These are phyloP conservation scores for Quercus lobata DNA, from an alignment of 331 rosid genomes.

Conservation along the genomic window DNA sequence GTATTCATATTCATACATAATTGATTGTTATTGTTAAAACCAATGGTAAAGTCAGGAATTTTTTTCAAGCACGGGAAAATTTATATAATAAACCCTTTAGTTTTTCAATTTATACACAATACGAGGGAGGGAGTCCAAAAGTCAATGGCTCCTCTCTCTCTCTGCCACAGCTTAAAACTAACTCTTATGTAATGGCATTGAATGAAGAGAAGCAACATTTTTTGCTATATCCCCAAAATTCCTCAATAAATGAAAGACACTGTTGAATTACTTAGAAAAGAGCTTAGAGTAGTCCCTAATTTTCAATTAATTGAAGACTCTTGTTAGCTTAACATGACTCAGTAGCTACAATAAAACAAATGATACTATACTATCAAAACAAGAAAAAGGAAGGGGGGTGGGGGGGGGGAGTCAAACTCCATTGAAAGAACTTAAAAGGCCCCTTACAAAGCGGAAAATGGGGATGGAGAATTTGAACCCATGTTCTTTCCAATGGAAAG, in stretches of 20 bases:
- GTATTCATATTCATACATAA: no score
- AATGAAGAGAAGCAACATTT: background rate
- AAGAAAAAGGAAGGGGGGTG: background rate
- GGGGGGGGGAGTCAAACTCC: no score
- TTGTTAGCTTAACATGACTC: background rate
- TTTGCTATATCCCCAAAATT: background rate
- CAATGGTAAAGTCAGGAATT: no score
- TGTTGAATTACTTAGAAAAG: background rate
- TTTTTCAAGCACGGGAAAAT: no score
- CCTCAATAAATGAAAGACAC: background rate
- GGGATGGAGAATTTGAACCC: no score
- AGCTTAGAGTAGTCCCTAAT: background rate
- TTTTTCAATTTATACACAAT: no score
- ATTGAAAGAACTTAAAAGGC: no score
- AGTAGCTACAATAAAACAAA: background rate
- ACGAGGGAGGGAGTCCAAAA: background rate
- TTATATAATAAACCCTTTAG: no score
- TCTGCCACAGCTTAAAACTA: background rate
- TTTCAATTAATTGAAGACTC: background rate
- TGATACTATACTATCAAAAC: no score
- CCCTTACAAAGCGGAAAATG: no score
- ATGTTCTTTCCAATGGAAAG: no score
- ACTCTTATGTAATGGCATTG: background rate
- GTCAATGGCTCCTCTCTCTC: background rate
- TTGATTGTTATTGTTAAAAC: no score